Conservation (phyloP, 108 stramenopile species). For the Cyclotella baltica region DNA sequence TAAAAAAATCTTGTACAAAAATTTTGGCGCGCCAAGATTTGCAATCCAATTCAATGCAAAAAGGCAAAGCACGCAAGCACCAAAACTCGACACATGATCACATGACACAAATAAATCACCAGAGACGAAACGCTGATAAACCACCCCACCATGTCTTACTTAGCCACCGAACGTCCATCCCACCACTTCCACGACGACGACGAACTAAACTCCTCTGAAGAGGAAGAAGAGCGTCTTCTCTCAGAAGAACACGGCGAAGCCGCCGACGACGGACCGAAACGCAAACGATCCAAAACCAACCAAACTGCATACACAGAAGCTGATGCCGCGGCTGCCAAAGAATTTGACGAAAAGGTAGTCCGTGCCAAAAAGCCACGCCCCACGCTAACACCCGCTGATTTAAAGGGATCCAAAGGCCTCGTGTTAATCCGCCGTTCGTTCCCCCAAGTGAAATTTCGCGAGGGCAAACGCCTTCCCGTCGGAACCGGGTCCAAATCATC, state of each 20-base stretch:
- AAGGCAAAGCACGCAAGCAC: too few relatives aligned
- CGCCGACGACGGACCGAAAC: conserved; percentile 22
- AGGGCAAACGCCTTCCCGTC: neutral
- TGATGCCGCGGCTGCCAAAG: conserved; percentile 45
- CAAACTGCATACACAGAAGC: conserved; percentile 64
- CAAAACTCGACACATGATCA: too few relatives aligned
- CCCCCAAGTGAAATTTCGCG: conserved; percentile 32
- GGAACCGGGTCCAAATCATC: conserved; percentile 21
- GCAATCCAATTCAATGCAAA: too few relatives aligned
- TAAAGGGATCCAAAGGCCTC: conserved; percentile 60
- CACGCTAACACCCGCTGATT: conserved; percentile 39
- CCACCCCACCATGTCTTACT: conserved; percentile 13
- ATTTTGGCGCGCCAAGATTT: too few relatives aligned
- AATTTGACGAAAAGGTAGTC: conserved; percentile 34
- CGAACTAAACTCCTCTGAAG: conserved; percentile 54
- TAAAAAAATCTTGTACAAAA: too few relatives aligned
- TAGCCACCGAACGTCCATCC: conserved; percentile 11
- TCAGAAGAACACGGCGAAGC: conserved; percentile 66
- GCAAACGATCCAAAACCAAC: conserved; percentile 39
- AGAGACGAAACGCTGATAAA: too few relatives aligned
- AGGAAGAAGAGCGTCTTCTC: conserved; percentile 71
- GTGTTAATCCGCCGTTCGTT: conserved; percentile 47
- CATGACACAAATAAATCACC: too few relatives aligned
- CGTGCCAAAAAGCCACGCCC: conserved; percentile 57
- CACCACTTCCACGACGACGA: conserved; percentile 37